phyloP scores from a whole-genome alignment of 169 alveolate species.

The Babesia bigemina region DNA sequence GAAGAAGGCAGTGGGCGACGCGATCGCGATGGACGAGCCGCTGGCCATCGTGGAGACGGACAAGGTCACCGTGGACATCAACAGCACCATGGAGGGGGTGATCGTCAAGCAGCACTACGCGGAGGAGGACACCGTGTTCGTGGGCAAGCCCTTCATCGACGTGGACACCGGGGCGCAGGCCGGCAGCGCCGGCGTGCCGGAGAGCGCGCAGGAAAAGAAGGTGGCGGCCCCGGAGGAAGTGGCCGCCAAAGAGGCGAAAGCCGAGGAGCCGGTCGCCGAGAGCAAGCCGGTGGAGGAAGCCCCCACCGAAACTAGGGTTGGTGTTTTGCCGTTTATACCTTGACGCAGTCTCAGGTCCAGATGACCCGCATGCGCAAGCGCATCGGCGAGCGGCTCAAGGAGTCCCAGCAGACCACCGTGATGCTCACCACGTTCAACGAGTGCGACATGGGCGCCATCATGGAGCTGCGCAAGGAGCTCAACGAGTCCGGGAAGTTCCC shows the following conservation, averaged over 20 bases:
- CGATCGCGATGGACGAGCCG: conserved; percentile 88
- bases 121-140: conserved; percentile 84
- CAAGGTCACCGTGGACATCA: conserved; percentile 91
- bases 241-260: conserved; percentile 11
- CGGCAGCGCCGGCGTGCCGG: conserved; percentile 20
- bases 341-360: conserved; percentile 69
- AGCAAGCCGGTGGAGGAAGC: conserved; percentile 15
- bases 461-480: conserved; percentile 77
- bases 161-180: conserved; percentile 81
- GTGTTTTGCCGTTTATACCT: background rate
- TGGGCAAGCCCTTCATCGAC: conserved; percentile 85
- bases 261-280: conserved; percentile 2
- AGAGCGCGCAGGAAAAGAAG: conserved; percentile 9
- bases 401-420: conserved; percentile 89
- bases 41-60: conserved; percentile 94
- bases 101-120: conserved; percentile 62
- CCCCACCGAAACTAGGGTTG: conserved; percentile 58
- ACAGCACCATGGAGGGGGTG: conserved; percentile 85
- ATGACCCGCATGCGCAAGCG: conserved; percentile 90
- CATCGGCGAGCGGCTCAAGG: conserved; percentile 91
- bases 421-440: conserved; percentile 92
- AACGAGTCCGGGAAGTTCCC: conserved; percentile 77
- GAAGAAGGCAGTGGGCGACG: conserved; percentile 87
- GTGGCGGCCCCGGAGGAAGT: conserved; percentile 15
- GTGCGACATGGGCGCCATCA: conserved; percentile 83